Evolutionary conservation across 2,329 filamentous ascomycete genomes (phyloP).

Genomic region (Penicillium sp.): DNA sequence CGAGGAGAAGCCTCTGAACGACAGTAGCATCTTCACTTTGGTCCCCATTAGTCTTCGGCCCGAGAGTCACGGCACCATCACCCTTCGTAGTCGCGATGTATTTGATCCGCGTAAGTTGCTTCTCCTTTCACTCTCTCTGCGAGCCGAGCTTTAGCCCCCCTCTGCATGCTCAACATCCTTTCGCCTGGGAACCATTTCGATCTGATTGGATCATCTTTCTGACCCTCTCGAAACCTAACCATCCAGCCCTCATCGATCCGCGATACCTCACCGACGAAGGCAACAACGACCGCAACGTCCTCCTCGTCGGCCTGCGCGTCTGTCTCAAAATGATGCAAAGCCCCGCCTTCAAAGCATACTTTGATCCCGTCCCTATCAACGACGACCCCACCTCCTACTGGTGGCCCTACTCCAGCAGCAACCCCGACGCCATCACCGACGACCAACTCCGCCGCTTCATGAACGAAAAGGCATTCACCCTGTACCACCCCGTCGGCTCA

Average conservation of each 20-base stretch:
- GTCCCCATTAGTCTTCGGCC: slow-evolving; percentile 13
- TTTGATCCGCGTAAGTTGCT: slow-evolving; percentile 12
- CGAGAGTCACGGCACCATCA: slow-evolving; percentile 13
- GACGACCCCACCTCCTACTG: slow-evolving; percentile 14
- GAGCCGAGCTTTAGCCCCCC: too few species aligned
- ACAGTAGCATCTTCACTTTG: slow-evolving; percentile 6
- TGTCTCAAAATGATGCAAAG: slow-evolving; percentile 11
- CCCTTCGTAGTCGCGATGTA: slow-evolving; percentile 13
- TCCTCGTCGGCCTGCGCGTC: slow-evolving; percentile 14
- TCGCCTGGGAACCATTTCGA: too few species aligned
- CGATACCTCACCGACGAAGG: slow-evolving; percentile 11
- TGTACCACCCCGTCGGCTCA: slow-evolving; percentile 19
- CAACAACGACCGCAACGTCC: slow-evolving; percentile 12
- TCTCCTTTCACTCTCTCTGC: background rate
- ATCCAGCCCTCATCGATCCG: slow-evolving; percentile 14
- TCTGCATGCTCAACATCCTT: too few species aligned
- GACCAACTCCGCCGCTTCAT: slow-evolving; percentile 15
- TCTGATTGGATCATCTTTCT: too few species aligned
- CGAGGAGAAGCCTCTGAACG: slow-evolving; percentile 10
- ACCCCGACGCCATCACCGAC: slow-evolving; percentile 16
- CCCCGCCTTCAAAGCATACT: slow-evolving; percentile 9
- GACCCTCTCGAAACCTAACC: too few species aligned
- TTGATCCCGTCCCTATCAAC: slow-evolving; percentile 12
- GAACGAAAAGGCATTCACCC: slow-evolving; percentile 16
- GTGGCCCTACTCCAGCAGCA: slow-evolving; percentile 18